Percentiles rank a stretch among this genome's conserved stretches.
Evolutionary conservation across 495 filamentous ascomycete species (phyloP).

Genomic region (Talaromyces ruber): DNA sequence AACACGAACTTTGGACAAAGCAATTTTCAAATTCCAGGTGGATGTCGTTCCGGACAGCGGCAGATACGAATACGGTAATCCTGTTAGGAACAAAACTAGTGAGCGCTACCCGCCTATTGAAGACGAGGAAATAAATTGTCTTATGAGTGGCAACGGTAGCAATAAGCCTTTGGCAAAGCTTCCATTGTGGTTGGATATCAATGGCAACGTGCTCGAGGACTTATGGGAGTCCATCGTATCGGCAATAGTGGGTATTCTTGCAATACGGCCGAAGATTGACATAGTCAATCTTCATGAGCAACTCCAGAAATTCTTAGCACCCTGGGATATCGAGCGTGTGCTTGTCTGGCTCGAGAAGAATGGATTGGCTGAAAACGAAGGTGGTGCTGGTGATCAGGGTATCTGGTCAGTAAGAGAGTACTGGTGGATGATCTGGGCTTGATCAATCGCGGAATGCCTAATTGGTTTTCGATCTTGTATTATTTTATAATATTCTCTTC

Average conservation of each 20-base stretch:
- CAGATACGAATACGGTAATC: slow-evolving; percentile 53
- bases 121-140: not conserved
- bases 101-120: not conserved
- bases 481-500: not conserved
- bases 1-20: slow-evolving; percentile 60
- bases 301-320: not conserved
- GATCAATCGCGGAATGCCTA: not conserved
- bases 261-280: slow-evolving; percentile 49
- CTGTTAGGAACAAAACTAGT: slow-evolving; percentile 23
- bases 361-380: slow-evolving; percentile 29
- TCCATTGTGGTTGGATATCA: slow-evolving; percentile 77
- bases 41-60: slow-evolving; percentile 46
- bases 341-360: slow-evolving; percentile 54
- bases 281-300: slow-evolving; percentile 11
- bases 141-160: not conserved
- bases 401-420: slow-evolving; percentile 50
- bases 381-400: slow-evolving; percentile 19
- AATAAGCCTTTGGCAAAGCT: slow-evolving; percentile 25
- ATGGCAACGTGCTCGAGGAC: slow-evolving; percentile 47
- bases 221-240: slow-evolving; percentile 60
- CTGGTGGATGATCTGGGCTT: slow-evolving; percentile 53
- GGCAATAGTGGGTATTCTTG: slow-evolving; percentile 49
- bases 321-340: slow-evolving; percentile 19
- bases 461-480: not conserved
- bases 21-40: slow-evolving; percentile 52